These are phyloP conservation scores for Aspergillus heteromorphus DNA, from an alignment of 495 filamentous ascomycete genomes.

Conservation along the genomic window DNA sequence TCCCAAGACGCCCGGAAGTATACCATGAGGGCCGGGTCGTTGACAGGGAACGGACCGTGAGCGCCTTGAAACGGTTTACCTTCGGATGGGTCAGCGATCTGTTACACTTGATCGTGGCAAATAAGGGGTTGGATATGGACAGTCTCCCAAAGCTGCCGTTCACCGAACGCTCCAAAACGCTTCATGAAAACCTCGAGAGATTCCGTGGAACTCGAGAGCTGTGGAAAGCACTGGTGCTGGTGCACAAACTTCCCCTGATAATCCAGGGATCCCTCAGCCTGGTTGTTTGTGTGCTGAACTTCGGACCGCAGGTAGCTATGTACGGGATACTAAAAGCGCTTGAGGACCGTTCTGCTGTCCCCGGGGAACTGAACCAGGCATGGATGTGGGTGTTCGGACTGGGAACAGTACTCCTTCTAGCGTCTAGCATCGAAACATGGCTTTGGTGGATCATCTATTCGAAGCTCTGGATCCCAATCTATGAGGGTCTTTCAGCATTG, in stretches of 20 bases:
- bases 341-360: slow-evolving; percentile 46
- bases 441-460: slow-evolving; percentile 62
- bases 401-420: slow-evolving; percentile 48
- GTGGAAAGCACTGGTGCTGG: slow-evolving; percentile 54
- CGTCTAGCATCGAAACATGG: slow-evolving; percentile 56
- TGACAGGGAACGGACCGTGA: slow-evolving; percentile 57
- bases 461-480: slow-evolving; percentile 58
- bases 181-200: slow-evolving; percentile 45
- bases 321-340: slow-evolving; percentile 56
- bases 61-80: slow-evolving; percentile 55
- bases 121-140: slow-evolving; percentile 52
- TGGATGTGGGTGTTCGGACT: slow-evolving; percentile 68
- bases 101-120: slow-evolving; percentile 47
- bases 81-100: slow-evolving; percentile 57
- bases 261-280: slow-evolving; percentile 53
- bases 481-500: slow-evolving; percentile 63
- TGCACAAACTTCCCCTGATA: slow-evolving; percentile 48
- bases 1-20: slow-evolving; percentile 68
- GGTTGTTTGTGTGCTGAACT: slow-evolving; percentile 50
- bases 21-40: slow-evolving; percentile 51
- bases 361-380: slow-evolving; percentile 35
- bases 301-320: slow-evolving; percentile 66
- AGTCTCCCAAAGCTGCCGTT: slow-evolving; percentile 49
- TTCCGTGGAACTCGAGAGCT: slow-evolving; percentile 46
- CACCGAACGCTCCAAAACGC: slow-evolving; percentile 22